Evolutionary conservation across 805 yeast species (phyloP), one percentile per base, ranked within the genome.

Genomic region (Ogataea ramenticola): DNA sequence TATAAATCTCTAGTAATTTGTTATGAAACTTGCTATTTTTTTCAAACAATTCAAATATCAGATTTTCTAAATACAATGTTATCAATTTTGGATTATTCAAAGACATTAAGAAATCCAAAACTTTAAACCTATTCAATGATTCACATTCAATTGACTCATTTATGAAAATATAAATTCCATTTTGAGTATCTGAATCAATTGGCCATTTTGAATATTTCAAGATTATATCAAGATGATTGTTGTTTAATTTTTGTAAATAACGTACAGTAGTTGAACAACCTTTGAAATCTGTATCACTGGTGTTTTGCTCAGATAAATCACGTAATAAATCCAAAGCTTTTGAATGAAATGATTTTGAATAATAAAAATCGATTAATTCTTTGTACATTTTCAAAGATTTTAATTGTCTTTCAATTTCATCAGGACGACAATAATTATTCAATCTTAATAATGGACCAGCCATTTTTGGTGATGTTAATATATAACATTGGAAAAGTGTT

Each of bases 361-460:
- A 80, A 52, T 83, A 86, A 55, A 86, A 90, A 54, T 86, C 95
- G 9, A 87, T 72, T 36, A 90, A 67, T 53, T 88, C 96, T 29
- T 74, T 74, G 52, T 76, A 75, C 55, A 77, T 72, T 3, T 68
- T 64, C 8, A 71, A 65, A 4, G 64, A 56, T 11, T 71, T 59
- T 26, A 88, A 70, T 41, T 75, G 71, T 11, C 64, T 60, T 40
- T 77, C 75, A 1, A 87, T 95, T 2, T 77, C 69, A 1, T 68
- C 66, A 4, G 82, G 72, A 52, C 82, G 81, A 65, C 97, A 88
- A 51, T 71, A 68, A 59, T 90, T 93, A 24, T 77, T 75, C 2
- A 88, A 72, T 40, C 98, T 70, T 5, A 91, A 69, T 19, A 91
- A 74, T 0, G 98, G 93, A 0, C 91, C 96, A 14, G 91, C 74